These are phyloP conservation scores for Hyaloperonospora arabidopsidis DNA, from an alignment of 352 stramenopile species.

Conservation along the genomic window DNA sequence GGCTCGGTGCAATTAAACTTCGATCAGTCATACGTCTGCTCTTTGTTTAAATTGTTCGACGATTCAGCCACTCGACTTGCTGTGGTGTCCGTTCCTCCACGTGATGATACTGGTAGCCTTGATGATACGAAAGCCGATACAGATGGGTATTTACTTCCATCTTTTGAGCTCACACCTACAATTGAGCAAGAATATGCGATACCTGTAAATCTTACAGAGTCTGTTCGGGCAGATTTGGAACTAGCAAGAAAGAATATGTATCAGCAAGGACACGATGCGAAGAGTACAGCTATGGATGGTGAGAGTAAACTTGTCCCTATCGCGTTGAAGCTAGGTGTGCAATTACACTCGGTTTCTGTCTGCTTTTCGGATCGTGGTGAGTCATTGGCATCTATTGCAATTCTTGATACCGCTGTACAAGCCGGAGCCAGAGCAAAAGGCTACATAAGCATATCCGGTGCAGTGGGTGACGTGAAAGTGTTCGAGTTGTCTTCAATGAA, in stretches of 20 bases:
- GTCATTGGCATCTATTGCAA: slow-evolving; percentile 50
- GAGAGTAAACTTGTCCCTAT: slow-evolving; percentile 6
- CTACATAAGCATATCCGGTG: slow-evolving; percentile 36
- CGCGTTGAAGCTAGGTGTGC: slow-evolving; percentile 38
- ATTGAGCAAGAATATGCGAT: slow-evolving; percentile 65
- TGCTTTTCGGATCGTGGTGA: slow-evolving; percentile 71
- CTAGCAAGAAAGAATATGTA: slow-evolving; percentile 58
- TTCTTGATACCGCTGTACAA: slow-evolving; percentile 46
- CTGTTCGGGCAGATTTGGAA: slow-evolving; percentile 73
- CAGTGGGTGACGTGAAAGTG: slow-evolving; percentile 57
- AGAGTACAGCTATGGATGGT: slow-evolving; percentile 1
- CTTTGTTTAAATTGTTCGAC: slow-evolving; percentile 65
- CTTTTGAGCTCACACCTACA: slow-evolving; percentile 51
- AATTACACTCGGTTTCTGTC: slow-evolving; percentile 68
- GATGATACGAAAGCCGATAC: slow-evolving; percentile 4
- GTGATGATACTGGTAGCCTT: slow-evolving; percentile 14
- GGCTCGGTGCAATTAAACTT: slow-evolving; percentile 78
- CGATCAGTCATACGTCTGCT: slow-evolving; percentile 79
- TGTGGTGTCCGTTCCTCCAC: slow-evolving; percentile 18
- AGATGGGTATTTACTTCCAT: slow-evolving; percentile 35
- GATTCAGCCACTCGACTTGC: slow-evolving; percentile 51
- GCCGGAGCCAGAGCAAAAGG: slow-evolving; percentile 24
- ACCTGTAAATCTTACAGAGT: slow-evolving; percentile 69
- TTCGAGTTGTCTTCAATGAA: slow-evolving; percentile 56
- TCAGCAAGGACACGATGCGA: slow-evolving; percentile 18